Evolutionary conservation across 345 rosid genomes (phyloP).

Genomic region (Noccaea caerulescens): DNA sequence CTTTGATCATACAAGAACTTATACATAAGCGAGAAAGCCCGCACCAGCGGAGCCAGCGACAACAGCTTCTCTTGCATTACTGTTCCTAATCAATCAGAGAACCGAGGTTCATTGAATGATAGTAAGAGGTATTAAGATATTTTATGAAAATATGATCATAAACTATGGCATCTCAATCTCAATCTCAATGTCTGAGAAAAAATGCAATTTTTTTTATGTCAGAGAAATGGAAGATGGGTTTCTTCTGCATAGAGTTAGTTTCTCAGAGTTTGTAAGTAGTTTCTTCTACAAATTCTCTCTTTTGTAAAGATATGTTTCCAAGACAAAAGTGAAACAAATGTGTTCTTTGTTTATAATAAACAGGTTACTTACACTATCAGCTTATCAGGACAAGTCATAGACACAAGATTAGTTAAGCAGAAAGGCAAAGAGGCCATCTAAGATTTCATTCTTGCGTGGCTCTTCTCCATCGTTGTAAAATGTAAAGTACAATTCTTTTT

Average conservation of each 20-base stretch:
- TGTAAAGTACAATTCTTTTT: not conserved
- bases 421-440: constrained; percentile 56
- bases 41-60: constrained; percentile 40
- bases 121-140: constrained; percentile 38
- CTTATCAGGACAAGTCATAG: constrained; percentile 51
- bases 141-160: constrained; percentile 7
- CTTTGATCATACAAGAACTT: constrained; percentile 55
- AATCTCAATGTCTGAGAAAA: not conserved
- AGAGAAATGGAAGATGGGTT: constrained; percentile 65
- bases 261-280: constrained; percentile 63
- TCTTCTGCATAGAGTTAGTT: constrained; percentile 74
- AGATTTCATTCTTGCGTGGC: constrained; percentile 8
- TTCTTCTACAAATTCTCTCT: not conserved
- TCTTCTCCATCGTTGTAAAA: constrained; percentile 23
- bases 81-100: constrained; percentile 38
- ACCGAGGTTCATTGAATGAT: constrained; percentile 24
- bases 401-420: constrained; percentile 50
- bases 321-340: constrained; percentile 11
- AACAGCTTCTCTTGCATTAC: constrained; percentile 55
- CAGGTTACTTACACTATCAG: constrained; percentile 69
- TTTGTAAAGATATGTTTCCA: not conserved
- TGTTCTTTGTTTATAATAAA: constrained; percentile 9
- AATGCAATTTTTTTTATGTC: constrained; percentile 26
- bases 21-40: constrained; percentile 61
- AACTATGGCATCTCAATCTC: not conserved